These are phyloP conservation scores for Ephemerocybe angulata DNA, from an alignment of 768 basidiomycete genomes.

Conservation along the genomic window DNA sequence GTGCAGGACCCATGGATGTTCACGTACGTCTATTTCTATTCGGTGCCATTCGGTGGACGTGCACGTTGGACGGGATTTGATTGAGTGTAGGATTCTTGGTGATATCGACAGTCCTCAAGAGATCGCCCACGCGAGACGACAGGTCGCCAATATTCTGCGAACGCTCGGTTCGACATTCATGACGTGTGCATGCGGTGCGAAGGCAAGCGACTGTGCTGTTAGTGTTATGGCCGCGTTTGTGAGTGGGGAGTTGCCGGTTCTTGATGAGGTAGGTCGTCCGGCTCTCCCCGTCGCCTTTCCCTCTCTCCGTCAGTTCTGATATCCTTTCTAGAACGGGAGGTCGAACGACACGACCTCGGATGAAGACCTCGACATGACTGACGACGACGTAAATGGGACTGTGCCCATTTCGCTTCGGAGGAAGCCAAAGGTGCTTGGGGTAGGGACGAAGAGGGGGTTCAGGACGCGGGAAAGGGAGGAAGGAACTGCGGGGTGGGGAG, in stretches of 20 bases:
- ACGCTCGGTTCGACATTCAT: conserved; percentile 68
- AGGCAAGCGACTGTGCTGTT: conserved; percentile 59
- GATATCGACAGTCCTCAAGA: too few species aligned
- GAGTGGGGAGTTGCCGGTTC: conserved; percentile 18
- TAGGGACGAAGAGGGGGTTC: background rate
- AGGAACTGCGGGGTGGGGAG: background rate
- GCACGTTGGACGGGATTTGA: too few species aligned
- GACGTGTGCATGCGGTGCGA: conserved; percentile 69
- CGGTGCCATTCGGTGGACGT: too few species aligned
- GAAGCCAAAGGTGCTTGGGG: background rate
- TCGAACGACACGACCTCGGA: background rate
- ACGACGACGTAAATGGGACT: conserved; percentile 4
- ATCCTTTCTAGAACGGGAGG: background rate
- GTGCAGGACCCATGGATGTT: conserved; percentile 55
- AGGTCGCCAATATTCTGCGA: conserved; percentile 69
- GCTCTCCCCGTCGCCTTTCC: background rate
- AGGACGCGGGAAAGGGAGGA: background rate
- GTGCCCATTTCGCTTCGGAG: background rate
- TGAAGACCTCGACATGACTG: background rate
- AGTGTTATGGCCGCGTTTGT: conserved; percentile 66
- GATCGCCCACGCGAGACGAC: conserved; percentile 52
- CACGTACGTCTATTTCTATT: conserved; percentile 42
- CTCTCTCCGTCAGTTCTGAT: background rate
- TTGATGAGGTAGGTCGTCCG: background rate
- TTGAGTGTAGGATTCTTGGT: too few species aligned